Evolutionary conservation across 2,329 filamentous ascomycete species (phyloP), one percentile per base, ranked within the genome.

Genomic region (Fusarium sarcochroum): DNA sequence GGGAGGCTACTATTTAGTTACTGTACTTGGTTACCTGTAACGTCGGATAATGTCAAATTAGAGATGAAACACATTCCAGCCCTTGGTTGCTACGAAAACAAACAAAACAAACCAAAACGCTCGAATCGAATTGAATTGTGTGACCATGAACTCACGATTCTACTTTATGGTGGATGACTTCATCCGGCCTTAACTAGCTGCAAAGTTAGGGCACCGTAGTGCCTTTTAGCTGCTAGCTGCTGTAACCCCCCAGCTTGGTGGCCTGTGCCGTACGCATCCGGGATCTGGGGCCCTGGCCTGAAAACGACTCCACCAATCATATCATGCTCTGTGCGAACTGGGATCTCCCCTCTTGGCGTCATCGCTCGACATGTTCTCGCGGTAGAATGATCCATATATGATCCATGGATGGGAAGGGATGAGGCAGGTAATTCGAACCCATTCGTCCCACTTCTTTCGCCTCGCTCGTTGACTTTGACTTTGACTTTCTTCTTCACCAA

Each of bases 401-500:
- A 46, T 52, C 52, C 61, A 65, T 38, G 61, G 61, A 64, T 52
- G 20, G 61, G 53, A 37, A 65, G 38, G 61, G 61, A 64, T 52
- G 20, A 66, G 53, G 42, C 32, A 49, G 53, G 18, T 59, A 57
- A 54, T 47, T 66, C 50, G 15, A 50, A 50, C 37, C 47, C 25
- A 42, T 60, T 57, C 46, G 67, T 71, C 58, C 63, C 67, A 58
- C 66, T 66, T 64, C 27, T 55, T 51, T 53, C 41, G 53, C 61
- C 60, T 48, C 40, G 40, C 13, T 21, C 37, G 30, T 58, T 40
- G 34, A 35, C 59, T 53, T 58, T 68, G 6, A 14, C 37, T 23
- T 58, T 40, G 34, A 35, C 59, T 53, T 58, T 68, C 49, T 41
- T 59, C 69, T 57, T 59, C 55, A 68, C 49, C 66, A 68, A 62